Evolutionary conservation across 768 basidiomycete genomes (phyloP).

Genomic region (Russula abietina): DNA sequence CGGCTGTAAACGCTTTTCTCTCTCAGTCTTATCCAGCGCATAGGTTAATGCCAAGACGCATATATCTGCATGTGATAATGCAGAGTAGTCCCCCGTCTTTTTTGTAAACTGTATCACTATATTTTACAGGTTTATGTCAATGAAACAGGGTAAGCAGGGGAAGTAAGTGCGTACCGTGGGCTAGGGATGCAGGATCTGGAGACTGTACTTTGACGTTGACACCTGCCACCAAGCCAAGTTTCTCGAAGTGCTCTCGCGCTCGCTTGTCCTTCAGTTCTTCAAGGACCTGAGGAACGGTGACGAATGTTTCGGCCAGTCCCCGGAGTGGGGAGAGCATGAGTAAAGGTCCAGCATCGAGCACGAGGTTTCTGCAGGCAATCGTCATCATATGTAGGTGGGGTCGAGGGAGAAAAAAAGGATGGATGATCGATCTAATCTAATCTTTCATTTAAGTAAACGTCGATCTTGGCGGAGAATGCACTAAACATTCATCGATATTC

Average conservation of each 20-base stretch:
- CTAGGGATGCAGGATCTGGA: constrained; percentile 64
- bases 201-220: constrained; percentile 65
- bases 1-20: constrained; percentile 29
- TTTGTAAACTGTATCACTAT: constrained; percentile 87
- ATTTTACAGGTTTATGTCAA: constrained; percentile 22
- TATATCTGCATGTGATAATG: constrained; percentile 86
- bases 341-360: constrained; percentile 91
- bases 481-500: neutral
- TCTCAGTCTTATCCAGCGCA: constrained; percentile 56
- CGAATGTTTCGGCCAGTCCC: constrained; percentile 79
- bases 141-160: neutral
- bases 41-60: constrained; percentile 86
- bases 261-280: constrained; percentile 84
- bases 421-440: no score
- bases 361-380: constrained; percentile 63
- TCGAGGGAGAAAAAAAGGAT: neutral
- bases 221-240: constrained; percentile 67
- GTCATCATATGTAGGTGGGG: constrained; percentile 14
- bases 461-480: neutral
- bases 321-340: constrained; percentile 84
- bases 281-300: constrained; percentile 87
- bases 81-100: constrained; percentile 93
- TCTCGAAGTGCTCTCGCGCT: constrained; percentile 81
- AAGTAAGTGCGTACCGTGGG: constrained; percentile 43
- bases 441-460: no score